A percentile compares a stretch with the other conserved stretches of the same genome.
Conservation (phyloP, 2,329 filamentous ascomycete genomes). For the Colletotrichum salicis region DNA sequence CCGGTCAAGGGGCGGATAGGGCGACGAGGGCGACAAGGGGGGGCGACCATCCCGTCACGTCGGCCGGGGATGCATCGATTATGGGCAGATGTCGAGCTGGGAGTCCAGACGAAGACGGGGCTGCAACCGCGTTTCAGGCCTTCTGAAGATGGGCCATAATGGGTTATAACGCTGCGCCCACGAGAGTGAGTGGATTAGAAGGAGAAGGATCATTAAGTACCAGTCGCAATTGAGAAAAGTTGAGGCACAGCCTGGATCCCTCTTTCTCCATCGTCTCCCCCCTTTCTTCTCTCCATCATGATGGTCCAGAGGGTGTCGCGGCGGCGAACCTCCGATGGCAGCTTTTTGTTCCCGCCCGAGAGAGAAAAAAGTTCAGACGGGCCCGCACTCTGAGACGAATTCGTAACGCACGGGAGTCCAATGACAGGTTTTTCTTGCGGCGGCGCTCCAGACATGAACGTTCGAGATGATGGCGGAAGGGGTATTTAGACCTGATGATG, state of each 20-base stretch:
- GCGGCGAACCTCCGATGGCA: conserved; percentile 30
- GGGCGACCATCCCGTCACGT: not conserved
- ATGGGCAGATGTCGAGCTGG: conserved; percentile 21
- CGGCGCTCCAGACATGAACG: not conserved
- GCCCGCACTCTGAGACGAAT: conserved; percentile 28
- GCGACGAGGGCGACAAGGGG: conserved; percentile 1
- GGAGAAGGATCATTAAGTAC: not conserved
- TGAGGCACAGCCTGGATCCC: not conserved
- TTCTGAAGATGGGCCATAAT: conserved; percentile 16
- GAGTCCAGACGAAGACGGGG: conserved; percentile 34
- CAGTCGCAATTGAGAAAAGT: not conserved
- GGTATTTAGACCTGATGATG: conserved; percentile 15
- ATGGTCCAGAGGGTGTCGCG: not conserved
- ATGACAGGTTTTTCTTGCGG: conserved; percentile 3
- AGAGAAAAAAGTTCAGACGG: conserved; percentile 14
- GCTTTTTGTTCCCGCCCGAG: conserved; percentile 1
- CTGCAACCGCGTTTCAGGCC: conserved; percentile 28
- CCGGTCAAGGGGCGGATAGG: not conserved
- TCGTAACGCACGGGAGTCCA: conserved; percentile 28
- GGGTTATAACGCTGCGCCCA: not conserved
- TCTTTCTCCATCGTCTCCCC: not conserved
- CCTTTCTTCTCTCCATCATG: not conserved
- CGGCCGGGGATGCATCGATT: not conserved
- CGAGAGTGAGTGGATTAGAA: not conserved
- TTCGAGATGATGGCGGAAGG: not conserved